A percentile compares a stretch with the other conserved stretches of the same genome.
Conservation (phyloP, 2,329 filamentous ascomycete species). For the Ceratocystiopsis sp. region DNA sequence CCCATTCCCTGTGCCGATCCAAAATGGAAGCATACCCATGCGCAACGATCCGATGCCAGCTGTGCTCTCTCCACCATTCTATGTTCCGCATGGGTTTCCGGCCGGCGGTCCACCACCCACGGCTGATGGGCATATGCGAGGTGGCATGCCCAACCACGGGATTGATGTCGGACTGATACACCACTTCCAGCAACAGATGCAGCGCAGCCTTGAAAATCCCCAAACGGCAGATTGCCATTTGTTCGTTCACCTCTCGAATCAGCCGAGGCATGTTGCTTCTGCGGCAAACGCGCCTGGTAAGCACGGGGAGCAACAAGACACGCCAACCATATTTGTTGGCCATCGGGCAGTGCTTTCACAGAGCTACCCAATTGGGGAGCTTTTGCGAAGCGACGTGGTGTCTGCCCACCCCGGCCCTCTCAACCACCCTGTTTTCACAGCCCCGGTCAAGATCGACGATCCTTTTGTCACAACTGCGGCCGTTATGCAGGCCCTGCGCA, state of each 20-base stretch:
- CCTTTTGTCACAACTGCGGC: slow-evolving; percentile 6
- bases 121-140: too few species aligned
- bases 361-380: slow-evolving; percentile 8
- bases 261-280: neutral
- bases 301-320: neutral
- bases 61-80: slow-evolving; percentile 4
- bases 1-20: slow-evolving; percentile 1
- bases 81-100: slow-evolving; percentile 1
- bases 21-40: slow-evolving; percentile 1
- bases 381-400: slow-evolving; percentile 2
- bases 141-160: neutral
- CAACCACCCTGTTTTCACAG: slow-evolving; percentile 3
- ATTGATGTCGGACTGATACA: slow-evolving; percentile 6
- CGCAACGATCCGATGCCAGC: slow-evolving; percentile 1
- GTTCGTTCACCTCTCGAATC: slow-evolving; percentile 4
- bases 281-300: neutral
- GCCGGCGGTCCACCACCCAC: too few species aligned
- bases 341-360: slow-evolving; percentile 9
- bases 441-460: slow-evolving; percentile 6
- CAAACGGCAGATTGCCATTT: slow-evolving; percentile 9
- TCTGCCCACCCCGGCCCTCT: slow-evolving; percentile 5
- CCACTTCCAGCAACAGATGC: slow-evolving; percentile 5
- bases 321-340: slow-evolving; percentile 7
- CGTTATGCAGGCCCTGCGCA: slow-evolving; percentile 6
- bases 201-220: slow-evolving; percentile 3